Evolutionary conservation across 1,284 basidiomycete species (phyloP), one percentile per base, ranked within the genome.

Genomic region (Agroathelia rolfsii): DNA sequence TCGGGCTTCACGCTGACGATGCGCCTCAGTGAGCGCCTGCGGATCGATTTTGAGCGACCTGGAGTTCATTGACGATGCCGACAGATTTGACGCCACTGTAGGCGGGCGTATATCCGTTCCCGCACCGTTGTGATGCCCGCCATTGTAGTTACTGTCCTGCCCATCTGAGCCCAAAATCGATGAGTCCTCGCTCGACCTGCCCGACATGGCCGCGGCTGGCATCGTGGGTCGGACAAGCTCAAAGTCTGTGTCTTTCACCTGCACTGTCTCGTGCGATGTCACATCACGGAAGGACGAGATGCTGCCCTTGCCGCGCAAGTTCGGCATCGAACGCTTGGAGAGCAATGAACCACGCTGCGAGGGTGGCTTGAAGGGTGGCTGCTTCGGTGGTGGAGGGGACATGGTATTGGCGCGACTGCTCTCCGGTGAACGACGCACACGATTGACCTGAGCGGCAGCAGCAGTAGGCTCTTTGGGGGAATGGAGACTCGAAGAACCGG

Each of bases 161-260:
- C 61, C 37, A 47, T 50, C 20, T 15, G 47, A 41, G 21, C 53
- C 47, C 12, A 58, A 47, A 9, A 53, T 45, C 10, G 45, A 51
- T 1, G 70, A 73, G 36, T 83, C 78, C 35, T 76, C 72, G 43
- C 72, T 73, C 4, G 54, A 52, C 23, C 71, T 59, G 1, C 64
- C 57, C 4, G 65, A 56, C n/a, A n/a, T n/a, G 2, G 61, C 49
- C 20, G 64, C 46, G 14, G 59, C 59, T 0, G 66, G 52, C 5
- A 77, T 45, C 8, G 58, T 63, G 0, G 81, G 82, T 15, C 68
- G 63, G 24, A 86, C 63, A 14, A 85, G 66, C 55, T 85, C 80
- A 44, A 86, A 86, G 47, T 85, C 82, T 61, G 76, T 77, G 44
- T 85, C 76, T 46, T 81, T 60, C 7, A 85, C 76, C 36, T 84